phyloP scores from a whole-genome alignment of 768 basidiomycete genomes.

The Tulasnella sp. region DNA sequence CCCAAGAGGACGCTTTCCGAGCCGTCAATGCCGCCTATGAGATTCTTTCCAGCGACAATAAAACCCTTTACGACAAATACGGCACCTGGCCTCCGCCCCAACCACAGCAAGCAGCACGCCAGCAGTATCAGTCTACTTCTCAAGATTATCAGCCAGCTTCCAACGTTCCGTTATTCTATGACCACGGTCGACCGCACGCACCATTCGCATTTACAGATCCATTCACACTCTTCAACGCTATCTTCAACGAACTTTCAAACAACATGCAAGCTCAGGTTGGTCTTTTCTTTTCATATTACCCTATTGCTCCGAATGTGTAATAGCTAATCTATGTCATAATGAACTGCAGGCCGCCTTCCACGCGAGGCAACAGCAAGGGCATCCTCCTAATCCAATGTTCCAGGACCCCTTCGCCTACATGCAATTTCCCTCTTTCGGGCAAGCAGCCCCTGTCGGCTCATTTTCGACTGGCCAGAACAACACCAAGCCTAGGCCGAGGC shows the following conservation, averaged over 20 bases:
- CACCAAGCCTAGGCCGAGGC: not conserved
- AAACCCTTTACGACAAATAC: conserved; percentile 16
- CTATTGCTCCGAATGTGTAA: not conserved
- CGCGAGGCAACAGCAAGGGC: not conserved
- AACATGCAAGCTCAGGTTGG: conserved; percentile 3
- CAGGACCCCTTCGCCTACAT: not conserved
- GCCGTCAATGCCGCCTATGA: conserved; percentile 18
- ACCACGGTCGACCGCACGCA: conserved; percentile 1
- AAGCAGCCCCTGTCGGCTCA: not conserved
- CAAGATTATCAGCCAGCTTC: not conserved
- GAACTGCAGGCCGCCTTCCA: not conserved
- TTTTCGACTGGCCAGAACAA: not conserved
- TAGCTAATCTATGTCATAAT: not conserved
- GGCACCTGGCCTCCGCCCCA: conserved; percentile 12
- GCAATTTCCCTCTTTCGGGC: conserved; percentile 5
- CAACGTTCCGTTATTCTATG: not conserved
- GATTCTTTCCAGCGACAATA: conserved; percentile 14
- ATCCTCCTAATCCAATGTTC: not conserved
- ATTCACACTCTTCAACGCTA: conserved; percentile 12
- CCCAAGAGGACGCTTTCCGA: conserved; percentile 17
- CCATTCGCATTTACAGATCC: conserved; percentile 15
- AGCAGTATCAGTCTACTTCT: not conserved
- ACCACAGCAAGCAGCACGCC: not conserved
- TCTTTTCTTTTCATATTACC: not conserved
- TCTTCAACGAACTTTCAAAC: not conserved